Evolutionary conservation across 2,329 filamentous ascomycete species (phyloP), one percentile per base, ranked within the genome.

Genomic region (Colletotrichum horii): DNA sequence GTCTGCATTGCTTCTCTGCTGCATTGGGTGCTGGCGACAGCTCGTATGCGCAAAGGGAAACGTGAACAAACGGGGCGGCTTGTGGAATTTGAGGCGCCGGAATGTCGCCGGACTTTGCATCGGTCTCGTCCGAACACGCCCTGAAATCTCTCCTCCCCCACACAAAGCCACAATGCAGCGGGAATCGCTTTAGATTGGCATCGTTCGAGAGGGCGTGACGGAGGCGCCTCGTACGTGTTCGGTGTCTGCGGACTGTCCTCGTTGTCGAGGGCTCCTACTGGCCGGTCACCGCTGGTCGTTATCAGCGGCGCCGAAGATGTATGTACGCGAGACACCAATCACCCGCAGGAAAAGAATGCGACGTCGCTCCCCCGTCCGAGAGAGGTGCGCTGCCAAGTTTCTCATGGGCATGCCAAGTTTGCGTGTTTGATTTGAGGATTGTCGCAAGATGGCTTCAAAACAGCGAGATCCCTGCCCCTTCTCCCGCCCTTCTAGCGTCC

Each of bases 401-500:
- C 61, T 30, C 55, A 58, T 14, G 2, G 24, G 61, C n/a, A 64
- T 64, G 32, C 61, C 36, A 52, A 14, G 11, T 52, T 48, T 52
- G 11, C 43, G 38, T n/a, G 15, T 43, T 66, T 68, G 52, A 68
- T 68, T 68, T 30, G 52, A 68, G 52, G 66, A 28, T 24, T 32
- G 61, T 34, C n/a, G 32, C 43, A 52, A 36, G 26, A 34, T 62
- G 58, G 26, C 34, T 48, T 36, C 28, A 58, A 9, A 26, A n/a
- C 55, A 14, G 9, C 16, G 9, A 34, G 24, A 69, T 9, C 26
- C 67, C 43, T 64, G 38, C 28, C 4, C 38, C 38, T 75, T 75
- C 64, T 73, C 64, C 64, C 64, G 64, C 30, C 70, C 70, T 73
- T 75, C 73, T 73, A 75, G 64, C 73, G 70, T 38, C 62, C 56